Evolutionary conservation across 306 rosid species (phyloP), one percentile per base, ranked within the genome.

Genomic region (Lathyrus aphaca): DNA sequence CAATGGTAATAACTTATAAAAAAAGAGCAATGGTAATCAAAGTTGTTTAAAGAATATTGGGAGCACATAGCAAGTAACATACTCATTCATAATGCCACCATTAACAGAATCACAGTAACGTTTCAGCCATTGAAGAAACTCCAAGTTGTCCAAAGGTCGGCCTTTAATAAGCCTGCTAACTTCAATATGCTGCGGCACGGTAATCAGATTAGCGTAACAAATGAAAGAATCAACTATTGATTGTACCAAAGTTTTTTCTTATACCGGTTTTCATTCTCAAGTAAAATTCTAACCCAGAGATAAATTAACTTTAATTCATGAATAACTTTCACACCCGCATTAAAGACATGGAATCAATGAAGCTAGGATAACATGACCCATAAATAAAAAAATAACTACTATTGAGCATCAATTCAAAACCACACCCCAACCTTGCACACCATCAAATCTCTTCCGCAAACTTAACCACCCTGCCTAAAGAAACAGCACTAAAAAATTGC

Each of bases 21-120:
- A 49, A 7, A 17, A 3, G 10, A 30, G 65, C 16, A 30, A 25
- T 18, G 39, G 38, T 40, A 19, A 11, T 49, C 8, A 63, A 66
- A 74, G 68, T 40, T 58, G 42, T 25, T 16, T 23, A 29, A 21
- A 67, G 53, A 42, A 23, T 8, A 32, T 35, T 68, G 64, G 68
- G 65, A 74, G 48, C 46, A 40, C 29, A 25, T 32, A 69, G 37
- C 9, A 66, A 66, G 76, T 68, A 51, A 23, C 86, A 54, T 82
- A 82, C 86, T 82, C 86, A 37, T 95, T 95, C 95, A 89, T 89
- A 60, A 95, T 91, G 88, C 99, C 99, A 46, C 99, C 99, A 77
- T 95, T 95, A 61, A 91, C 71, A 45, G 99, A 95, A 86, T 95
- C 99, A 72, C 99, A 95, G 79, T 91, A 91, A 60, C 97, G 99